phyloP scores from a whole-genome alignment of 2,329 filamentous ascomycete species.

The Colletotrichum cordylinicola region DNA sequence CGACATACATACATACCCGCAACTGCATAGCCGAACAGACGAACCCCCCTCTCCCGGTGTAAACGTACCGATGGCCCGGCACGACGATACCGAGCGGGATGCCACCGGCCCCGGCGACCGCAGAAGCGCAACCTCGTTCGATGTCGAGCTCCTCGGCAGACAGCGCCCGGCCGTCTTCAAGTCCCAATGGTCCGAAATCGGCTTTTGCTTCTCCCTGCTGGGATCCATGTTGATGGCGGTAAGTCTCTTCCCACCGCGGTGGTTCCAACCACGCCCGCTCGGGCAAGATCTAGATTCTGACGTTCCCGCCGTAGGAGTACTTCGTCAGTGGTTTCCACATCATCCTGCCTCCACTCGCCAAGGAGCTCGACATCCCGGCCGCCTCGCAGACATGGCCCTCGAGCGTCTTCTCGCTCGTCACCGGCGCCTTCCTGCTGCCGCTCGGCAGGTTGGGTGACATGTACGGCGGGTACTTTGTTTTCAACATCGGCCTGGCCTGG shows the following conservation, averaged over 20 bases:
- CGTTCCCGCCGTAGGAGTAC: conserved; percentile 59
- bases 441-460: conserved; percentile 68
- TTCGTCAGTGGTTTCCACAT: conserved; percentile 80
- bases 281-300: not conserved
- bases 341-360: conserved; percentile 70
- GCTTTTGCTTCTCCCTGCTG: conserved; percentile 67
- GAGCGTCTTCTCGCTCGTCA: conserved; percentile 64
- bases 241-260: conserved; percentile 19
- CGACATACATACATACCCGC: not conserved
- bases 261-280: not conserved
- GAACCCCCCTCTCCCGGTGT: not conserved
- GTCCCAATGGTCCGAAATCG: conserved; percentile 59
- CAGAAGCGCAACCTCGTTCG: conserved; percentile 19
- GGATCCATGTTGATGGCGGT: conserved; percentile 67
- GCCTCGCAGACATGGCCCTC: conserved; percentile 68
- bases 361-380: conserved; percentile 67
- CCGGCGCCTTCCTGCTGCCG: conserved; percentile 65
- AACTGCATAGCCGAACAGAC: not conserved
- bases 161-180: conserved; percentile 64
- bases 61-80: not conserved
- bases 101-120: not conserved
- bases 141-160: conserved; percentile 66
- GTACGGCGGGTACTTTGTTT: conserved; percentile 66
- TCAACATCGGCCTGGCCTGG: conserved; percentile 67
- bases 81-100: conserved; percentile 15